Conservation (phyloP, 345 rosid species). For the Moricandia arvensis region DNA sequence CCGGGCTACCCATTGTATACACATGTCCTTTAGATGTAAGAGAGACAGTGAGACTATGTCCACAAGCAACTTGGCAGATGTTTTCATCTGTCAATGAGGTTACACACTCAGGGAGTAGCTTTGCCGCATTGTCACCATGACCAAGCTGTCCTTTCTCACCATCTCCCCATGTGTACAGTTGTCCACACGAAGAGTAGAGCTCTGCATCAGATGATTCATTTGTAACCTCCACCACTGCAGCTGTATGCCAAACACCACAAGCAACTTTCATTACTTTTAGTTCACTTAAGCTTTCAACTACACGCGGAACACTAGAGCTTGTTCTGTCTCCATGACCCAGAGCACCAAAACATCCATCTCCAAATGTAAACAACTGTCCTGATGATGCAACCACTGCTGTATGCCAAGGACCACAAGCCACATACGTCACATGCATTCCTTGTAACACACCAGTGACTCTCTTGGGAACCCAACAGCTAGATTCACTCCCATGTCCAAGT, state of each 20-base stretch:
- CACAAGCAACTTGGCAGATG: slow-evolving; percentile 68
- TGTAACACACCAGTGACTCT: slow-evolving; percentile 61
- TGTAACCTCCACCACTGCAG: slow-evolving; percentile 63
- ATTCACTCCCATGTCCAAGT: slow-evolving; percentile 82
- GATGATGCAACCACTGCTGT: slow-evolving; percentile 70
- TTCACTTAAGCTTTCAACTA: slow-evolving; percentile 67
- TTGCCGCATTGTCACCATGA: slow-evolving; percentile 64
- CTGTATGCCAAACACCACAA: slow-evolving; percentile 97
- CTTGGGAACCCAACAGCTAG: slow-evolving; percentile 78
- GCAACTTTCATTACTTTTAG: slow-evolving; percentile 56
- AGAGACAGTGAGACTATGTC: slow-evolving; percentile 65
- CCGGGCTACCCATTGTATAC: slow-evolving; percentile 75
- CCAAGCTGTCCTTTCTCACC: slow-evolving; percentile 77
- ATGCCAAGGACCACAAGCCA: slow-evolving; percentile 94
- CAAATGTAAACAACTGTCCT: slow-evolving; percentile 85
- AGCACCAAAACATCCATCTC: slow-evolving; percentile 93
- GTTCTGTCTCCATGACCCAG: slow-evolving; percentile 78
- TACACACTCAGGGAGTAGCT: slow-evolving; percentile 63
- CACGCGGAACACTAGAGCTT: slow-evolving; percentile 62
- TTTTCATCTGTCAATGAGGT: slow-evolving; percentile 42
- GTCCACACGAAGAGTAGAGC: slow-evolving; percentile 42
- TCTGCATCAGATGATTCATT: slow-evolving; percentile 47
- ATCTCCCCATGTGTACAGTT: slow-evolving; percentile 88
- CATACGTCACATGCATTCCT: slow-evolving; percentile 48
- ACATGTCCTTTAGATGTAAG: slow-evolving; percentile 67